Evolutionary conservation across 2,329 filamentous ascomycete species (phyloP).

Genomic region (Colletotrichum endophyticum): DNA sequence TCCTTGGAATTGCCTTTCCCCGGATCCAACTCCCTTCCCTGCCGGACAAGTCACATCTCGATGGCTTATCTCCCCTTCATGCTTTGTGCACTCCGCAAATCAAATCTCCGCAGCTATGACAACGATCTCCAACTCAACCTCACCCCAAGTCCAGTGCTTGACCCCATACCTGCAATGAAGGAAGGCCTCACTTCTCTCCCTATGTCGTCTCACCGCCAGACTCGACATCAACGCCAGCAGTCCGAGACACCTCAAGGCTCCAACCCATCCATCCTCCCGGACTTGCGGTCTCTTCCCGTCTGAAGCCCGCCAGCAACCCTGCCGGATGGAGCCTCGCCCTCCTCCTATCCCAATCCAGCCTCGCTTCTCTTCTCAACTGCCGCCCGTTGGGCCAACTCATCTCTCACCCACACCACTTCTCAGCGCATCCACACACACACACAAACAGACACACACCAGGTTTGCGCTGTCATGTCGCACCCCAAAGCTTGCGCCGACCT

Average conservation of each 20-base stretch:
- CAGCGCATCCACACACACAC: slow-evolving; percentile 2
- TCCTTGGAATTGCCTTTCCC: slow-evolving; percentile 3
- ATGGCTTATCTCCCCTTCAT: slow-evolving; percentile 2
- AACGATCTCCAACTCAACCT: neutral
- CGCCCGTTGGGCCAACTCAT: slow-evolving; percentile 11
- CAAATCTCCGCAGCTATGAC: neutral
- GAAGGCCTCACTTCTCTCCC: neutral
- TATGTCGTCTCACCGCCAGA: slow-evolving; percentile 11
- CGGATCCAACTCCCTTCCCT: slow-evolving; percentile 3
- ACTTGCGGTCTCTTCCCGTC: neutral
- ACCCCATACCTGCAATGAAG: neutral
- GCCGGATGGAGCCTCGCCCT: slow-evolving; percentile 7
- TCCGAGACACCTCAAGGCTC: neutral
- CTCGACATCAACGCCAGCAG: neutral
- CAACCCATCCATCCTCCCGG: neutral
- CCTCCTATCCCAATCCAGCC: slow-evolving; percentile 8
- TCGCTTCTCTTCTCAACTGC: slow-evolving; percentile 7
- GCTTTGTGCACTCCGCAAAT: slow-evolving; percentile 1
- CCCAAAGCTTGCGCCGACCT: neutral
- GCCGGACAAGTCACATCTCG: slow-evolving; percentile 9
- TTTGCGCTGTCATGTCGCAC: neutral
- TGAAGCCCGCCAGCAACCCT: neutral
- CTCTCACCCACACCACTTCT: neutral
- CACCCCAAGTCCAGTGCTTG: neutral
- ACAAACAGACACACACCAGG: neutral